Conservation (phyloP, 2,329 filamentous ascomycete species). For the Neofusicoccum cordaticola region DNA sequence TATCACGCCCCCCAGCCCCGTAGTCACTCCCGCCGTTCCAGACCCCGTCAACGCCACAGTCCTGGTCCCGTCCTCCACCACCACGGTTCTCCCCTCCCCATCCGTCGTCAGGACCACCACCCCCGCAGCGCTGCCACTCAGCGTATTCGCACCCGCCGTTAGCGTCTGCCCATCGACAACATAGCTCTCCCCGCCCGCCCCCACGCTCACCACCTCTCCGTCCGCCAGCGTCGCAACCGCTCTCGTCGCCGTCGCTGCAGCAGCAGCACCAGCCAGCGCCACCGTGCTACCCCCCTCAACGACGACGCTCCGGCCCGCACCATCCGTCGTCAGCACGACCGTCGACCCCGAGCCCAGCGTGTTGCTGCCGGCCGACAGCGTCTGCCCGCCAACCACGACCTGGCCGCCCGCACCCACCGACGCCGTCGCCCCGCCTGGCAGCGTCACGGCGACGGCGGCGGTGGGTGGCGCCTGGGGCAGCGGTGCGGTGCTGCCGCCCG, state of each 20-base stretch:
- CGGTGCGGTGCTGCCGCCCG: neutral
- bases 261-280: neutral
- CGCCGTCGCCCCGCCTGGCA: neutral
- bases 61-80: neutral
- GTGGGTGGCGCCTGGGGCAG: neutral
- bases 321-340: neutral
- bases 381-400: neutral
- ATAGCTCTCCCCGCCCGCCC: neutral
- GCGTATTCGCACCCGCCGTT: neutral
- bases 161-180: neutral
- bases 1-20: neutral
- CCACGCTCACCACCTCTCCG: neutral
- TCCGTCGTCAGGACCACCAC: conserved; percentile 4
- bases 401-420: neutral
- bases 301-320: neutral
- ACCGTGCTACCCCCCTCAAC: neutral
- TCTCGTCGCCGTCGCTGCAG: neutral
- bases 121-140: neutral
- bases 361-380: neutral
- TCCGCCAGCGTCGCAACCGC: neutral
- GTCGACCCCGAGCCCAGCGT: neutral
- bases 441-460: neutral
- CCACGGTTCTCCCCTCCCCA: neutral
- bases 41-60: neutral
- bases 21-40: neutral